These are phyloP conservation scores for Proliferodiscus dingleyae DNA, from an alignment of 2,329 filamentous ascomycete genomes.

Conservation along the genomic window DNA sequence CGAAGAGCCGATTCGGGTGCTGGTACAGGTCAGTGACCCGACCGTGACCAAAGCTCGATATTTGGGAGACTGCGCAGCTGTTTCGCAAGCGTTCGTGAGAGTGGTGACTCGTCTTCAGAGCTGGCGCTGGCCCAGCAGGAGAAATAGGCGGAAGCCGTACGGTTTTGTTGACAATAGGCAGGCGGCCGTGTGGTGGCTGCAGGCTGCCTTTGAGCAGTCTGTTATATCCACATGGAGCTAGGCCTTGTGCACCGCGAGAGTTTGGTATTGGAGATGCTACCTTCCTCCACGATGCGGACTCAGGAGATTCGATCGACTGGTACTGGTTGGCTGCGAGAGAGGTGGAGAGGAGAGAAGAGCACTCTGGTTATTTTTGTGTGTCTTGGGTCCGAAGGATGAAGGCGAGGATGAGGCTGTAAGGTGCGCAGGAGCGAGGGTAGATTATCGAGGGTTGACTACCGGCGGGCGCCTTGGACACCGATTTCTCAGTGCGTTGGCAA, in stretches of 20 bases:
- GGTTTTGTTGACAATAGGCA: slow-evolving; percentile 23
- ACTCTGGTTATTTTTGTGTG: not conserved
- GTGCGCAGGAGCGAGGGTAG: not conserved
- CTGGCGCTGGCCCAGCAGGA: slow-evolving; percentile 5
- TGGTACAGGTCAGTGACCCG: slow-evolving; percentile 20
- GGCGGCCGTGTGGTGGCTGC: slow-evolving; percentile 24
- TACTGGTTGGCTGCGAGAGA: not conserved
- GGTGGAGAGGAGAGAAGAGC: not conserved
- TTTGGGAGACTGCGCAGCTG: slow-evolving; percentile 6
- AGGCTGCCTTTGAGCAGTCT: slow-evolving; percentile 22
- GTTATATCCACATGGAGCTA: slow-evolving; percentile 26
- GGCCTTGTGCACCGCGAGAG: slow-evolving; percentile 24
- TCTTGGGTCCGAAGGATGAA: not conserved
- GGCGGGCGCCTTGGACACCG: not conserved
- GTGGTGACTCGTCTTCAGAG: not conserved
- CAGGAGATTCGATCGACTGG: slow-evolving; percentile 12
- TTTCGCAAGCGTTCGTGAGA: slow-evolving; percentile 6
- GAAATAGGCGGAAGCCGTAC: slow-evolving; percentile 11
- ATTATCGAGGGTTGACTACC: not conserved
- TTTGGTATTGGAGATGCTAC: slow-evolving; percentile 13
- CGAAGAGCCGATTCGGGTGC: slow-evolving; percentile 17
- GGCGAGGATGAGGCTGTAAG: slow-evolving; percentile 1
- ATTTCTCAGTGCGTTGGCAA: too few species aligned
- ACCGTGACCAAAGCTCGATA: slow-evolving; percentile 13
- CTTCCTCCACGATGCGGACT: slow-evolving; percentile 24